Base-by-base conservation (phyloP, 805 yeast species). In the Wickerhamomyces chambardii region DNA sequence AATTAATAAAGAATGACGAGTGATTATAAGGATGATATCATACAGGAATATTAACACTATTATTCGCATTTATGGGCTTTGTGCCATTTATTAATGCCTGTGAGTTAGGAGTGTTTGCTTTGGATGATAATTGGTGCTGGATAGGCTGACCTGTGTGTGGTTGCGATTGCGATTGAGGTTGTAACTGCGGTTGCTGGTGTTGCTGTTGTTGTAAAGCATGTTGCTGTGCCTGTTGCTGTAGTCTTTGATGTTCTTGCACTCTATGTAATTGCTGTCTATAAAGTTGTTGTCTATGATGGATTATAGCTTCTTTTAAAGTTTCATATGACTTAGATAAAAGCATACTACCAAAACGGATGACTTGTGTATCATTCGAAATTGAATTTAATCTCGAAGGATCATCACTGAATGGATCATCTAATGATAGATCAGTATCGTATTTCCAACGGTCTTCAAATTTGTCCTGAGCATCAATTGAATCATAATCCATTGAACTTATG, bases 311-410 rank as follows among this genome's bases (percentile, higher is more conserved):
- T 47, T 85, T 65, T 43, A 79, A 62, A 34, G 78, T 70, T 36
- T 87, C 96, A 51, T 84, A 84, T 0, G 96, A 79, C 56, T 89
- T 90, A 4, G 92, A 75, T 29, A 87, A 65, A 24, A 90, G 59
- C 96, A 87, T 87, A 6, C 95, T 75, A 8, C 96, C 95, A 59
- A 89, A 89, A 40, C 97, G 66, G 22, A 90, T 84, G 1, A 84
- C 78, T 58, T 89, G 97, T 2, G 96, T 87, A 34, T 79, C 90
- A 36, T 80, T 80, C 12, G 86, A 74, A 29, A 89, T 85, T 43
- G 82, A 81, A 51, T 89, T 89, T 47, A 89, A 66, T 36, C 73
- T 70, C 0, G 95, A 78, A 0, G 97, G 96, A 55, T 86, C 95
- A 39, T 73, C 69, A 39, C 78, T 68, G 37, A 84, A 66, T 26